These are phyloP conservation scores for Sporothrix euskadiensis DNA, from an alignment of 2,329 filamentous ascomycete genomes.

Conservation along the genomic window DNA sequence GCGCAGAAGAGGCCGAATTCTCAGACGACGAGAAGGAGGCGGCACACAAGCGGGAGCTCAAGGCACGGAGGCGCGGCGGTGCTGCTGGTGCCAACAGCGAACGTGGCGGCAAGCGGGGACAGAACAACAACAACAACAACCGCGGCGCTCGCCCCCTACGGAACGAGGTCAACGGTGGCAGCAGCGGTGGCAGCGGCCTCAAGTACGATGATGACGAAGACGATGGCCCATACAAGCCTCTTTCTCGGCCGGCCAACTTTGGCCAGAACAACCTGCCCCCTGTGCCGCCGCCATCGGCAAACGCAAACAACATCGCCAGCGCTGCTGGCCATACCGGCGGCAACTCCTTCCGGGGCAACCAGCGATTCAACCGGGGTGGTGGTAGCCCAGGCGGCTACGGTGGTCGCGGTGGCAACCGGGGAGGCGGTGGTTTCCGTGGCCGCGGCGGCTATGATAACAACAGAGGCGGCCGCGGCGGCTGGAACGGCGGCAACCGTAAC, in stretches of 20 bases:
- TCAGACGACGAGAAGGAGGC: conserved; percentile 95
- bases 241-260: conserved; percentile 67
- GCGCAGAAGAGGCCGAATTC: conserved; percentile 86
- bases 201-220: conserved; percentile 66
- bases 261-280: conserved; percentile 49
- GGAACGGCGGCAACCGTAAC: conserved; percentile 10
- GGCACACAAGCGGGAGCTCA: conserved; percentile 70
- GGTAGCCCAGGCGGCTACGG: conserved; percentile 42
- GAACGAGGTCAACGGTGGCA: conserved; percentile 40
- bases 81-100: conserved; percentile 38
- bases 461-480: conserved; percentile 36
- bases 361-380: conserved; percentile 33
- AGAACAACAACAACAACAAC: conserved; percentile 6
- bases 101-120: conserved; percentile 14
- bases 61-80: conserved; percentile 63
- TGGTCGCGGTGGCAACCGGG: conserved; percentile 44
- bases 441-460: conserved; percentile 34
- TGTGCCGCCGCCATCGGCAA: conserved; percentile 45
- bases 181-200: conserved; percentile 43
- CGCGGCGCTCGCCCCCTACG: conserved; percentile 41
- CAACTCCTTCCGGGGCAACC: conserved; percentile 41
- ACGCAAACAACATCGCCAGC: conserved; percentile 30
- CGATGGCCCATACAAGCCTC: conserved; percentile 69
- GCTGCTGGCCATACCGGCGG: conserved; percentile 35
- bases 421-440: conserved; percentile 38